Evolutionary conservation across 257 asterid genomes (phyloP), one percentile per base, ranked within the genome.

Genomic region (Solanum etuberosum): DNA sequence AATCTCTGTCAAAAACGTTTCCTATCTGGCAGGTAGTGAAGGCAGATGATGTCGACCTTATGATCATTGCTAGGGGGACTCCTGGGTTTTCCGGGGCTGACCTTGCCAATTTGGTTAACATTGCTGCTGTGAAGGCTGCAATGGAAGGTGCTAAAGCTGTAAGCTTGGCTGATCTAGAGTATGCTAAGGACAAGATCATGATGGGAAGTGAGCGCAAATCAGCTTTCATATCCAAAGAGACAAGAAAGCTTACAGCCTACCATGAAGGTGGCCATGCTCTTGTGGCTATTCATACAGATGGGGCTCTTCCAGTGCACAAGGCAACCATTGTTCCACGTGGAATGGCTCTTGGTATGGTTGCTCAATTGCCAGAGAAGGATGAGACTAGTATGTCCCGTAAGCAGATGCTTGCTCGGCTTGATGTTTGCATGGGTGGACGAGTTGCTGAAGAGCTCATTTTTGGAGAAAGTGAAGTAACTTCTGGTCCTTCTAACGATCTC

Each of bases 61-160:
- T 88, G 92, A 93, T 94, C 85, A 96, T 95, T 85, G 98, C 99
- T 59, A 90, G 99, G 85, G 98, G 99, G 86, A 94, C 98, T 27
- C 98, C 98, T 5, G 99, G 99, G 5, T 96, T 96, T 89, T 96
- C 98, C 0, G 99, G 99, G n/a, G 99, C 99, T 8, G 99, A 96
- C 87, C 99, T 96, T 27, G 98, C 99, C 4, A 96, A 96, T 93
- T 88, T 96, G 90, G 96, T 96, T 74, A 96, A 96, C 20, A 91
- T 95, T 80, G 98, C 98, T 14, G 99, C 99, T 43, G 90, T 96
- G 46, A 94, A 93, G 90, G 99, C 99, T 7, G 98, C 99, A 40
- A 94, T 95, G 97, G 99, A 95, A 37, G 98, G 98, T 42, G 92
- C 98, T 42, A 92, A 92, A 89, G 93, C 99, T 4, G 99, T 95